Conservation (phyloP, 2,329 filamentous ascomycete genomes). For the Microdochium nivale region DNA sequence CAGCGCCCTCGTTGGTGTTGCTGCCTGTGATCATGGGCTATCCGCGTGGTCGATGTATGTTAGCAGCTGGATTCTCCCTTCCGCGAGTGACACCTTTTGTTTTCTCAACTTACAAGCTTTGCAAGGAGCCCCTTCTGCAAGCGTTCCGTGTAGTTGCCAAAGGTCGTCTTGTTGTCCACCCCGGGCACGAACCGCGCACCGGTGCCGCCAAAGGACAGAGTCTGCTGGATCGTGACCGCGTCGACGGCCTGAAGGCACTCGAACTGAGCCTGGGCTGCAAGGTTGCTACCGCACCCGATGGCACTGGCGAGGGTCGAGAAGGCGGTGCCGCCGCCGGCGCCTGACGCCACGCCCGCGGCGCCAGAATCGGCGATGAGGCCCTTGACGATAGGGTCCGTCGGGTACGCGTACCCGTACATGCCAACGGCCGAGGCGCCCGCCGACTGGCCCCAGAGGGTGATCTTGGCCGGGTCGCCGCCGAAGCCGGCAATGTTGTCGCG, state of each 20-base stretch:
- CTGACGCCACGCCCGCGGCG: slow-evolving; percentile 17
- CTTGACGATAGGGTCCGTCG: slow-evolving; percentile 21
- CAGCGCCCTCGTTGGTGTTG: slow-evolving; percentile 15
- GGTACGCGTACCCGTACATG: slow-evolving; percentile 4
- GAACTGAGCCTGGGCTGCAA: slow-evolving; percentile 11
- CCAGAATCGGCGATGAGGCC: slow-evolving; percentile 22
- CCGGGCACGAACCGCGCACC: slow-evolving; percentile 1
- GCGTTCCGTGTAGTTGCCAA: slow-evolving; percentile 5
- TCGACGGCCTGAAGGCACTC: slow-evolving; percentile 14
- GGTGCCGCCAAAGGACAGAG: slow-evolving; percentile 2
- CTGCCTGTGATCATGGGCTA: slow-evolving; percentile 16
- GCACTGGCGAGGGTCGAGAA: slow-evolving; percentile 14
- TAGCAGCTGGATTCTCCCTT: background rate
- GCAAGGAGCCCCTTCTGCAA: slow-evolving; percentile 3
- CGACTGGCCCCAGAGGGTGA: slow-evolving; percentile 6
- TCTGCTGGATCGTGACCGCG: slow-evolving; percentile 6
- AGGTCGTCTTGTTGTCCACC: slow-evolving; percentile 5
- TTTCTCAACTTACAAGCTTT: slow-evolving; percentile 7
- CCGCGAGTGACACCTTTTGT: no score
- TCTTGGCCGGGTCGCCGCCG: background rate
- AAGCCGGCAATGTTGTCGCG: slow-evolving; percentile 1
- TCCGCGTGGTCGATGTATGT: background rate
- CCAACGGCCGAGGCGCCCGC: slow-evolving; percentile 3
- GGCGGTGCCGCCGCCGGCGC: slow-evolving; percentile 5
- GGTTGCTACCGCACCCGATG: slow-evolving; percentile 12